Evolutionary conservation across 2,329 filamentous ascomycete genomes (phyloP), one percentile per base, ranked within the genome.

Genomic region (Thelonectria blattea): DNA sequence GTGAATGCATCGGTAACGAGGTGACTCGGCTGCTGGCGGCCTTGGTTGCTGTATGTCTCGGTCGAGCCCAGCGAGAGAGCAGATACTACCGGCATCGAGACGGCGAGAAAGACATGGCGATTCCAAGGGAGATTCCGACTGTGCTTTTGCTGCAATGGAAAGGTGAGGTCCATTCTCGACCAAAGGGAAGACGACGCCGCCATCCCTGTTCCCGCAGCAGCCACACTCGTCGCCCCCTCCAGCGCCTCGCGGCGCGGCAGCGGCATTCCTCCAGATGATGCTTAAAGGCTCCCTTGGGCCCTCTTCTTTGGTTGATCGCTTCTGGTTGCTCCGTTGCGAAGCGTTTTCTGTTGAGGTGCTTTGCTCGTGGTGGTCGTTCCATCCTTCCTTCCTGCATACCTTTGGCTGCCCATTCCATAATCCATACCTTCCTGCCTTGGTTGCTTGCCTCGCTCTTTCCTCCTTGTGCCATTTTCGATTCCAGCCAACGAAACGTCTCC

Each of bases 241-340:
- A 69, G 69, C 66, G 68, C 65, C 60, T 61, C 57, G 52, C 47
- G 47, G 58, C 56, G 56, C 58, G 55, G 58, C 60, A 58, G 60
- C 64, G 59, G 49, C 67, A 70, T 71, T 71, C 68, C 64, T 61
- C 41, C 56, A 39, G 42, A 41, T 47, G 56, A 60, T 63, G 60
- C 42, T 71, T 71, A 71, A 71, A 71, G 67, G 66, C 60, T 60
- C 61, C 68, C 65, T 66, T 56, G 58, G 46, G 30, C 68, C 47
- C 22, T 24, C 20, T 15, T 68, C 64, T 61, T n/a, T 57, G 17
- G 53, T 41, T 32, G 48, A 30, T 41, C 20, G 6, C 52, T 11
- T 10, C 3, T n/a, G n/a, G 20, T 52, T 55, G 42, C n/a, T 47
- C 47, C 39, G 48, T 48, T 43, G 53, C 52, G 43, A 30, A 42